Conservation (phyloP, 495 filamentous ascomycete genomes). For the Aspergillus steynii region DNA sequence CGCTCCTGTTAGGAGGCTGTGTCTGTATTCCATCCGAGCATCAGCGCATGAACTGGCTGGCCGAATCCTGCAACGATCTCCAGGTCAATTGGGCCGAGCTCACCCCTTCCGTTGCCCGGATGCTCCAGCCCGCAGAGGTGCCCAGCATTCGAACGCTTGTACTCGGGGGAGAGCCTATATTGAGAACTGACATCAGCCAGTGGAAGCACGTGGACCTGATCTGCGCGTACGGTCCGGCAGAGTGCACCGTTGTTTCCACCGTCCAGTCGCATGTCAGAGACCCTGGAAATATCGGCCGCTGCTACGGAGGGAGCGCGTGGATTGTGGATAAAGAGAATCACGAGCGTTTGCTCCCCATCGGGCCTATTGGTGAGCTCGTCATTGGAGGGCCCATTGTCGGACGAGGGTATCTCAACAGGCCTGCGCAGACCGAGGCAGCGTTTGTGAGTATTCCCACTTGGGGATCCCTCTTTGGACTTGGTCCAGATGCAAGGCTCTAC, state of each 20-base stretch:
- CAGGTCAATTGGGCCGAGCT: slow-evolving; percentile 28
- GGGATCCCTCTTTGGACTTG: slow-evolving; percentile 4
- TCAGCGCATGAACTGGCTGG: slow-evolving; percentile 27
- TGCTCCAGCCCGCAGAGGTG: slow-evolving; percentile 27
- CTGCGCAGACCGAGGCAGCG: slow-evolving; percentile 36
- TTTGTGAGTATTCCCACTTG: slow-evolving; percentile 50
- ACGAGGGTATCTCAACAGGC: slow-evolving; percentile 45
- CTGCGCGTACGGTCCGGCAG: slow-evolving; percentile 39
- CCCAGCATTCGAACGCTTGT: slow-evolving; percentile 33
- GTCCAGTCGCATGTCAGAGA: neutral
- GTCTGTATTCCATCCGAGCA: slow-evolving; percentile 30
- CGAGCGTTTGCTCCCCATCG: slow-evolving; percentile 45
- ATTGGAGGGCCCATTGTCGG: slow-evolving; percentile 53
- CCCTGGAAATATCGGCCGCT: slow-evolving; percentile 1
- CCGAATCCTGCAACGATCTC: slow-evolving; percentile 25
- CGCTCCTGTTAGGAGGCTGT: slow-evolving; percentile 20
- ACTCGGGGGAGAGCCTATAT: slow-evolving; percentile 35
- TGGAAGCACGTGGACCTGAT: slow-evolving; percentile 18
- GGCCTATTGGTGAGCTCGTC: slow-evolving; percentile 51
- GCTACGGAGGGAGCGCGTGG: slow-evolving; percentile 29
- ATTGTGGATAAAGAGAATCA: slow-evolving; percentile 47
- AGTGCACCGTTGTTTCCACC: slow-evolving; percentile 48
- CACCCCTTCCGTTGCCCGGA: slow-evolving; percentile 47
- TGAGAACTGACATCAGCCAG: slow-evolving; percentile 10
- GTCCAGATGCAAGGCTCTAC: slow-evolving; percentile 40